Percentiles rank a stretch among this genome's conserved stretches.
phyloP scores from a whole-genome alignment of 1,284 basidiomycete genomes.

The Microbotryum silenes-acaulis region DNA sequence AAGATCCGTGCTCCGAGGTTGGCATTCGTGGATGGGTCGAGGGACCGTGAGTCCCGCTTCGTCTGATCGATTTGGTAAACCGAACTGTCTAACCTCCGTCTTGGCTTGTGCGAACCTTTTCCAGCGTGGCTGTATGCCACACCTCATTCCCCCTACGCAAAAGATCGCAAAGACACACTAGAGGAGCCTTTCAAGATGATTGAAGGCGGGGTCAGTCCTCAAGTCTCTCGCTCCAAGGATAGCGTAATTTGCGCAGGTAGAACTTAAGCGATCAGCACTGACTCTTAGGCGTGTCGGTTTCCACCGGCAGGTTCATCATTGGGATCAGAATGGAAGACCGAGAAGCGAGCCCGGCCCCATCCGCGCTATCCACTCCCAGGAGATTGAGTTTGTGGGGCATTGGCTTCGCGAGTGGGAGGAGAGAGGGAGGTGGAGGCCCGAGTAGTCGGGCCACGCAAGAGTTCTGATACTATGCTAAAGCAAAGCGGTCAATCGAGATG shows the following conservation, averaged over 20 bases:
- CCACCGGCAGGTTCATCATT: constrained; percentile 67
- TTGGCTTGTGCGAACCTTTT: too few species aligned
- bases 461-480: too few species aligned
- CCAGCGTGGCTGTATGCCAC: constrained; percentile 44
- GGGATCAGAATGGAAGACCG: constrained; percentile 76
- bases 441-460: not conserved
- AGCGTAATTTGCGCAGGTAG: not conserved
- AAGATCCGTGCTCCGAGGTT: constrained; percentile 22
- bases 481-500: too few species aligned
- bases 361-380: constrained; percentile 67
- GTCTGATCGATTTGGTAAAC: not conserved
- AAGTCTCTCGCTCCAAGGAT: not conserved
- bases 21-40: constrained; percentile 34
- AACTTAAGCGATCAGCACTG: not conserved
- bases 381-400: constrained; percentile 66
- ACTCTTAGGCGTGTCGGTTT: not conserved
- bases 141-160: constrained; percentile 46
- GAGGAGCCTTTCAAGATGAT: constrained; percentile 79
- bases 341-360: not conserved
- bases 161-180: constrained; percentile 60
- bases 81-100: not conserved
- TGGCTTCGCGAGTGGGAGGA: constrained; percentile 61
- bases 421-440: constrained; percentile 14
- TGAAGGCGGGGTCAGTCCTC: constrained; percentile 51
- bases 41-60: constrained; percentile 24